These are phyloP conservation scores for Xylariaceae sp. DNA, from an alignment of 2,329 filamentous ascomycete species.

Conservation along the genomic window DNA sequence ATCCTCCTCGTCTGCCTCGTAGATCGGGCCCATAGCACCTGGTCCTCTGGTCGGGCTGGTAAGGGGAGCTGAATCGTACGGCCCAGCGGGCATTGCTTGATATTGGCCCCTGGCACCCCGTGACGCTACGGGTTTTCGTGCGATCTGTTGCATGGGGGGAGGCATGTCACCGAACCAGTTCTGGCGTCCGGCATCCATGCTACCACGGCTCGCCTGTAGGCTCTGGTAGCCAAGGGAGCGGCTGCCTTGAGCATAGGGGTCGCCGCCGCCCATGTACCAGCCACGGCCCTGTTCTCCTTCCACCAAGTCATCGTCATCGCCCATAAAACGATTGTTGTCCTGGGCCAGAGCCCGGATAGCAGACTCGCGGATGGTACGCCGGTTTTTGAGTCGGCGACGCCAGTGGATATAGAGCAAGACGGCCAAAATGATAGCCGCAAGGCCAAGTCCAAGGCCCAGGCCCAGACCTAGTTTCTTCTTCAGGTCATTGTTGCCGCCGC, in stretches of 20 bases:
- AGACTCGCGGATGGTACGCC: slow-evolving; percentile 36
- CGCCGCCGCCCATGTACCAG: slow-evolving; percentile 44
- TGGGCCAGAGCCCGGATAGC: slow-evolving; percentile 46
- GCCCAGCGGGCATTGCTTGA: slow-evolving; percentile 26
- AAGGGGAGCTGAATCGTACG: slow-evolving; percentile 23
- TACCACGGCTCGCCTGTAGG: slow-evolving; percentile 32
- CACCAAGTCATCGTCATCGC: slow-evolving; percentile 42
- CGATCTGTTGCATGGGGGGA: slow-evolving; percentile 12
- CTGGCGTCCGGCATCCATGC: slow-evolving; percentile 21
- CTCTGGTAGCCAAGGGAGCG: slow-evolving; percentile 48
- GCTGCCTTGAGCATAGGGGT: slow-evolving; percentile 36
- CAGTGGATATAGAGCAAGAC: slow-evolving; percentile 46
- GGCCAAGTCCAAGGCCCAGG: slow-evolving; percentile 60
- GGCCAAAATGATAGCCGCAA: slow-evolving; percentile 52
- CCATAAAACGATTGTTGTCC: slow-evolving; percentile 42
- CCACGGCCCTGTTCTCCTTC: slow-evolving; percentile 28
- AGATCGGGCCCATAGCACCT: slow-evolving; percentile 52
- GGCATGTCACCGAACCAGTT: slow-evolving; percentile 23
- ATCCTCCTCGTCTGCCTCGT: slow-evolving; percentile 54
- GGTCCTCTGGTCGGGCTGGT: slow-evolving; percentile 22
- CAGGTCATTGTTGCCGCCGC: slow-evolving; percentile 8
- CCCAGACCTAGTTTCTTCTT: slow-evolving; percentile 53
- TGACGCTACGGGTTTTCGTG: slow-evolving; percentile 24
- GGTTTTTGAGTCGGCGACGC: slow-evolving; percentile 38
- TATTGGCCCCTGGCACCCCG: slow-evolving; percentile 33